Evolutionary conservation across 495 filamentous ascomycete species (phyloP), one percentile per base, ranked within the genome.

Genomic region (Hypoxylon perforatum): DNA sequence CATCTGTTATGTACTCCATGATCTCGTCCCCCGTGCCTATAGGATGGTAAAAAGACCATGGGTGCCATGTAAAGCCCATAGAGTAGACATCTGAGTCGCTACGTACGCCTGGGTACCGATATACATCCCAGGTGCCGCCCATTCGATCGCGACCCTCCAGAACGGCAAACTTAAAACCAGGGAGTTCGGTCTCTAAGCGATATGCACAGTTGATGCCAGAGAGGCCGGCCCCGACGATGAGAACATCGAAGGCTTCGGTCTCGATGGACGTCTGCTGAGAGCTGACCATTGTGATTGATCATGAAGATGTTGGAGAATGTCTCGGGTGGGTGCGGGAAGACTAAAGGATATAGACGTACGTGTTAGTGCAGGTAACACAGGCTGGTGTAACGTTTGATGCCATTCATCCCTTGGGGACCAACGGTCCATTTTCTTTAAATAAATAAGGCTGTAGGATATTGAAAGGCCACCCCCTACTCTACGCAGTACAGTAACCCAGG

Each of bases 121-220:
- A 90, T 22, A 88, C 78, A 72, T 86, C 82, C 87, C 87, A 90
- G 2, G 87, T 90, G 0, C 87, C 87, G 11, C 86, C 87, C 10
- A 88, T 74, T 3, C 75, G 75, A 39, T 77, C 67, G 21, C 86
- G 83, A 4, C 80, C 77, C 65, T 90, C 87, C 25, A 90, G 80
- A 59, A 90, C 81, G 23, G 79, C 75, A 68, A 85, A 90, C 51
- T 76, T 71, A 49, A 77, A 69, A 28, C 80, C 61, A 0, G 87
- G 84, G 0, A 84, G 67, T 54, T 84, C 73, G 11, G 78, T 76
- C 70, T 90, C 86, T 3, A 91, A 51, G 9, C 88, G 84, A 53
- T 90, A 90, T 28, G 78, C 88, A 25, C 85, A 78, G 68, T 90
- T 90, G 77, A 91, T 87, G 45, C 88, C 88, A 23, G 86, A 87